Conservation (phyloP, 2,329 filamentous ascomycete species). For the Cladosporium sp. region DNA sequence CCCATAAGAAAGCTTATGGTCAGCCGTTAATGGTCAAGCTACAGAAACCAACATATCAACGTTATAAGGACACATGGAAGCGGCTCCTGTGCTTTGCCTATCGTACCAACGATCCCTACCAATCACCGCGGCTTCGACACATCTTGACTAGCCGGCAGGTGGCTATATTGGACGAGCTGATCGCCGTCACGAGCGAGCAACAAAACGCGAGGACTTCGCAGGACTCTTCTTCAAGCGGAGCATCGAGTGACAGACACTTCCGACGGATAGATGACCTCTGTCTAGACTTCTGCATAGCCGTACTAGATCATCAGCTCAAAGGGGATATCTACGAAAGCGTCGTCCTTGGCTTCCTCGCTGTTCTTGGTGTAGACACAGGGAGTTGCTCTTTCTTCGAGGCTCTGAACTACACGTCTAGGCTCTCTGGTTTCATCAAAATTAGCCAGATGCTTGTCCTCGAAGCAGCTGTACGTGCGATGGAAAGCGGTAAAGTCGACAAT, state of each 20-base stretch:
- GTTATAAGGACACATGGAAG: background rate
- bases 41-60: background rate
- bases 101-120: background rate
- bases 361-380: conserved; percentile 14
- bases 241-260: background rate
- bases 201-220: too few species aligned
- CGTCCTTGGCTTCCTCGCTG: conserved; percentile 19
- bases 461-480: conserved; percentile 11
- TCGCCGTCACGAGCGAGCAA: background rate
- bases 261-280: conserved; percentile 11
- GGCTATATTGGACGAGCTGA: background rate
- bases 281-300: conserved; percentile 18
- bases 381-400: conserved; percentile 13
- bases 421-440: conserved; percentile 24
- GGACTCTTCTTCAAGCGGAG: too few species aligned
- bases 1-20: background rate
- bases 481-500: background rate
- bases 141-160: background rate
- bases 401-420: conserved; percentile 15
- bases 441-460: conserved; percentile 21
- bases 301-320: conserved; percentile 19
- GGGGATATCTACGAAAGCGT: conserved; percentile 19
- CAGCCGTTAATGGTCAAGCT: conserved; percentile 18
- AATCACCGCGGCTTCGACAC: background rate
- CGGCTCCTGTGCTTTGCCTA: background rate